These are phyloP conservation scores for Aspergillus chevalieri DNA, from an alignment of 2,329 filamentous ascomycete genomes.

Conservation along the genomic window DNA sequence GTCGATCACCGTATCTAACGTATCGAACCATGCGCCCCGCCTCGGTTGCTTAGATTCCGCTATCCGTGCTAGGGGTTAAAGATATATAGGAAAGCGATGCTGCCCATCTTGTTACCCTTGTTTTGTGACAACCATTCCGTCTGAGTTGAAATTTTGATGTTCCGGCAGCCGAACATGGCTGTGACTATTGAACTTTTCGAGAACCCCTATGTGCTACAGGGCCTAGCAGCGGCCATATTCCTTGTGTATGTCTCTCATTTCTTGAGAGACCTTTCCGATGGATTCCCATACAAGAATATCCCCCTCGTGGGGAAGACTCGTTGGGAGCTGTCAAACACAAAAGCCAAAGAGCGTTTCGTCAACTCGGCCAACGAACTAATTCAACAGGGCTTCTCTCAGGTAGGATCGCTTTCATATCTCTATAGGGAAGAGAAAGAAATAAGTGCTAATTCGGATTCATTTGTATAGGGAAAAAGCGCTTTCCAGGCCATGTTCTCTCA, in stretches of 20 bases:
- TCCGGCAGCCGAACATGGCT: conserved; percentile 13
- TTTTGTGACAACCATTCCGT: background rate
- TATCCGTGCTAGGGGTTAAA: background rate
- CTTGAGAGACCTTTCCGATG: conserved; percentile 21
- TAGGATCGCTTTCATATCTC: conserved; percentile 3
- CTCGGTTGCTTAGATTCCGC: background rate
- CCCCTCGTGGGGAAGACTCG: conserved; percentile 23
- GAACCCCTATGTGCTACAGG: conserved; percentile 16
- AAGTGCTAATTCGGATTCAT: background rate
- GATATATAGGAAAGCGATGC: too few species aligned
- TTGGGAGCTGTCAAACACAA: conserved; percentile 27
- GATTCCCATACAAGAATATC: conserved; percentile 20
- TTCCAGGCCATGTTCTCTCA: conserved; percentile 23
- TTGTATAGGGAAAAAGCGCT: conserved; percentile 14
- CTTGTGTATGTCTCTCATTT: conserved; percentile 16
- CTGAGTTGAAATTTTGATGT: background rate
- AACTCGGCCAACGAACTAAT: conserved; percentile 19
- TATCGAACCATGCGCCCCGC: background rate
- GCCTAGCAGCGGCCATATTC: conserved; percentile 14
- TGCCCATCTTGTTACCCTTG: background rate
- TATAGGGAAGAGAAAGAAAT: background rate
- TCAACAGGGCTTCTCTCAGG: conserved; percentile 23
- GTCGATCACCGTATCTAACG: background rate
- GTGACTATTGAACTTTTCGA: conserved; percentile 18
- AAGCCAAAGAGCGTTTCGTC: conserved; percentile 22